A percentile compares a stretch with the other conserved stretches of the same genome.
phyloP scores from a whole-genome alignment of 257 asterid genomes.

The Cynanchum wilfordii region DNA sequence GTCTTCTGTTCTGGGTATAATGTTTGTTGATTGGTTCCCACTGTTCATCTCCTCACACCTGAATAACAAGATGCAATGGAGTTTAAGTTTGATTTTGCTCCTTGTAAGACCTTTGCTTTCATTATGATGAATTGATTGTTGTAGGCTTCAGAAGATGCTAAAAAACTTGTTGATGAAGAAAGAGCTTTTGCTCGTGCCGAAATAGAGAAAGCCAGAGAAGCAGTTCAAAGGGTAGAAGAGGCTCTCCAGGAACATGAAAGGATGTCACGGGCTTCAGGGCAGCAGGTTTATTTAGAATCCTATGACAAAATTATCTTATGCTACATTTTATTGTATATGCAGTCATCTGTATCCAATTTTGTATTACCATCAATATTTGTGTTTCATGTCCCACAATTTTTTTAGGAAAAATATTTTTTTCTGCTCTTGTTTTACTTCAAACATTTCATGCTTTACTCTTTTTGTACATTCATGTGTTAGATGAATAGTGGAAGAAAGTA shows the following conservation, averaged over 20 bases:
- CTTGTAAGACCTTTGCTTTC: not conserved
- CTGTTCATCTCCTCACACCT: not conserved
- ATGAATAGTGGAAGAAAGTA: not conserved
- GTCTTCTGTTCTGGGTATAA: not conserved
- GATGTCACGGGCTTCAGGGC: conserved; percentile 75
- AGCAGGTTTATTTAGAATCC: conserved; percentile 53
- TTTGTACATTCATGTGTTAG: not conserved
- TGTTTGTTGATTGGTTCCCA: not conserved
- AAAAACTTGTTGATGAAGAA: conserved; percentile 81
- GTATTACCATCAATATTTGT: not conserved
- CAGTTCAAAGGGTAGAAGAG: conserved; percentile 96
- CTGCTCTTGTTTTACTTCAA: not conserved
- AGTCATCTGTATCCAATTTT: not conserved
- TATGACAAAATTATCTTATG: not conserved
- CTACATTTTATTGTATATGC: not conserved
- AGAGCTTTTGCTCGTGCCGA: conserved; percentile 87
- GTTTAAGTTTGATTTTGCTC: not conserved
- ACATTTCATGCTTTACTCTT: not conserved
- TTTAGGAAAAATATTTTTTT: not conserved
- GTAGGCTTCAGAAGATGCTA: conserved; percentile 98
- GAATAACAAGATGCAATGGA: not conserved
- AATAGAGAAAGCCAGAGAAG: conserved; percentile 93
- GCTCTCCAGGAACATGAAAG: conserved; percentile 92
- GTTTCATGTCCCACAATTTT: not conserved
- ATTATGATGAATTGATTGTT: not conserved